Evolutionary conservation across 208 protist genomes (phyloP), one percentile per base, ranked within the genome.

Genomic region (Trypanosoma platydactyli): DNA sequence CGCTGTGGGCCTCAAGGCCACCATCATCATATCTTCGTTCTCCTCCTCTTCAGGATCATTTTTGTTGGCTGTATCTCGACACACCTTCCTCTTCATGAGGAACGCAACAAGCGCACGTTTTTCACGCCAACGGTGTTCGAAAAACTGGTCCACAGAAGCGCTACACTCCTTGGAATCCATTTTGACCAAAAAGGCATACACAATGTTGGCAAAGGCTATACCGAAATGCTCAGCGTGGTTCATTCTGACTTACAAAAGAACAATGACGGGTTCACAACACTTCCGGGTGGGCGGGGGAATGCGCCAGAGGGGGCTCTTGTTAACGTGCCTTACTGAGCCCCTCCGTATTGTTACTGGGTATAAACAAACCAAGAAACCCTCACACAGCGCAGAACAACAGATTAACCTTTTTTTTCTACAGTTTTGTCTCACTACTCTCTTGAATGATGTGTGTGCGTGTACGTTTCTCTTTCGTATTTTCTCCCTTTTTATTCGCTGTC

Each of bases 151-250:
- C 12, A 75, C 25, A 13, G 62, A 75, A 4, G 5, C 51, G 16
- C 59, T 54, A 44, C 29, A 58, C 5, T 64, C 51, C 0, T 22
- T 22, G 2, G 9, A 53, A 59, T 75, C 69, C 25, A 64, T 55
- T 20, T 25, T 16, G 7, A 24, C 35, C 9, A 75, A 41, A 44
- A 75, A 69, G 11, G 60, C 42, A 58, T 68, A 68, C n/a, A 75
- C 54, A 68, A 75, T 75, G 48, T 75, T 75, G 1, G 69, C 69
- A 45, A 63, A 75, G 48, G 69, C 54, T 46, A 64, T 68, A 58
- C 69, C 69, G 18, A 75, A 38, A 29, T 75, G 60, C 29, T 68
- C 69, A 40, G 33, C n/a, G 40, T 64, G 45, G 46, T n/a, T 49
- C 59, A 66, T 65, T 52, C 45, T 11, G 1, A 45, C 4, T 15